These are phyloP conservation scores for Venturia oleaginea DNA, from an alignment of 2,329 filamentous ascomycete genomes.

Conservation along the genomic window DNA sequence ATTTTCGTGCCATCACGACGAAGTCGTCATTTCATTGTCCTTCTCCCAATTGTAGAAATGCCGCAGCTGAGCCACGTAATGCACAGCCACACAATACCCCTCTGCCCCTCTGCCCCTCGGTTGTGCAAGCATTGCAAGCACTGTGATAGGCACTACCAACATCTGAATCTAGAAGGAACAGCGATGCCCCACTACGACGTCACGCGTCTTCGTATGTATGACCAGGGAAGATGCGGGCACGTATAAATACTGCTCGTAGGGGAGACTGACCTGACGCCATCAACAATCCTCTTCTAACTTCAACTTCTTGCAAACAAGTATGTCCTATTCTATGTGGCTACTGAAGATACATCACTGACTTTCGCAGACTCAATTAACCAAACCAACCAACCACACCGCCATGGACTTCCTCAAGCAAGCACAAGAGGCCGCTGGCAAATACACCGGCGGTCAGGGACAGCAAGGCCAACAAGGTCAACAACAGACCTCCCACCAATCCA, in stretches of 20 bases:
- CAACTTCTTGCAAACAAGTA: background rate
- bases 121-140: background rate
- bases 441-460: background rate
- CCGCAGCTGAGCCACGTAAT: background rate
- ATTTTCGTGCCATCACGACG: background rate
- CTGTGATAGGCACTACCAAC: background rate
- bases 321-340: background rate
- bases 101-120: background rate
- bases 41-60: background rate
- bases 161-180: background rate
- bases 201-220: background rate
- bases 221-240: background rate
- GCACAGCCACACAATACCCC: conserved; percentile 2
- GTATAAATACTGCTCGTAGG: background rate
- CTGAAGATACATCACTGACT: background rate
- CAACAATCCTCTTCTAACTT: background rate
- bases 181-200: background rate
- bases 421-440: conserved; percentile 5
- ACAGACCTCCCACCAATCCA: background rate
- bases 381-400: background rate
- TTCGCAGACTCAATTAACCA: background rate
- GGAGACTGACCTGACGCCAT: background rate
- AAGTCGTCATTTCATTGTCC: background rate
- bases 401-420: conserved; percentile 14
- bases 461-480: conserved; percentile 2